A percentile compares a stretch with the other conserved stretches of the same genome.
phyloP scores from a whole-genome alignment of 768 basidiomycete species.

The Lactarius sp. region DNA sequence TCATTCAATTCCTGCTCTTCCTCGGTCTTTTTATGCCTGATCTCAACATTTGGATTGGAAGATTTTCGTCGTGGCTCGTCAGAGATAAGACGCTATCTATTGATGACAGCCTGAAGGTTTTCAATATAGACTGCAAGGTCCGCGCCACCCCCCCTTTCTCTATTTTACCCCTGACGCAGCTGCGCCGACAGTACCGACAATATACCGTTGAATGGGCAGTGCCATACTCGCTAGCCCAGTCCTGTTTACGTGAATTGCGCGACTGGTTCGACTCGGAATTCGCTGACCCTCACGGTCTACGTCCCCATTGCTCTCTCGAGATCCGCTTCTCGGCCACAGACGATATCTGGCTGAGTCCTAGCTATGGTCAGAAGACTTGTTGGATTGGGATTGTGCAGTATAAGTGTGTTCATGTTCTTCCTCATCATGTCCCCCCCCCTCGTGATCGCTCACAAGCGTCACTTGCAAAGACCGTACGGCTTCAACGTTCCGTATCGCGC shows the following conservation, averaged over 20 bases:
- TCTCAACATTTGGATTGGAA: conserved; percentile 60
- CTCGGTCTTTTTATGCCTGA: conserved; percentile 58
- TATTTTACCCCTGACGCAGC: neutral
- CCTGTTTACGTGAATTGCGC: conserved; percentile 67
- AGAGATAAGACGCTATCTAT: conserved; percentile 51
- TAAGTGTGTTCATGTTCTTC: conserved; percentile 54
- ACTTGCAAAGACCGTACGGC: conserved; percentile 66
- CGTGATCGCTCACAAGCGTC: neutral
- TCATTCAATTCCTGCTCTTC: conserved; percentile 81
- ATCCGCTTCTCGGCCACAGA: conserved; percentile 84
- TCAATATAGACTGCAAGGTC: conserved; percentile 92
- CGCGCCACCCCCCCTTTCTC: conserved; percentile 29
- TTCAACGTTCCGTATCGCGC: conserved; percentile 74
- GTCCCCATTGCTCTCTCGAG: conserved; percentile 91
- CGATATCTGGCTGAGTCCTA: conserved; percentile 93
- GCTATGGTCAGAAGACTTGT: conserved; percentile 68
- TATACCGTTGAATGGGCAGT: conserved; percentile 96
- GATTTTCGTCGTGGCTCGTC: conserved; percentile 65
- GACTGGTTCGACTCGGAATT: conserved; percentile 67
- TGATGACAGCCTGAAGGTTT: conserved; percentile 77
- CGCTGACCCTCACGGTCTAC: conserved; percentile 62
- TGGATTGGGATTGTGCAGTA: conserved; percentile 99
- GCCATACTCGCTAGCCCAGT: conserved; percentile 59
- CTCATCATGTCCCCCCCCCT: neutral
- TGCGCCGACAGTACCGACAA: conserved; percentile 65